Percentiles rank a stretch among this genome's conserved stretches.
phyloP scores from a whole-genome alignment of 169 alveolate genomes.

The Besnoitia besnoiti region DNA sequence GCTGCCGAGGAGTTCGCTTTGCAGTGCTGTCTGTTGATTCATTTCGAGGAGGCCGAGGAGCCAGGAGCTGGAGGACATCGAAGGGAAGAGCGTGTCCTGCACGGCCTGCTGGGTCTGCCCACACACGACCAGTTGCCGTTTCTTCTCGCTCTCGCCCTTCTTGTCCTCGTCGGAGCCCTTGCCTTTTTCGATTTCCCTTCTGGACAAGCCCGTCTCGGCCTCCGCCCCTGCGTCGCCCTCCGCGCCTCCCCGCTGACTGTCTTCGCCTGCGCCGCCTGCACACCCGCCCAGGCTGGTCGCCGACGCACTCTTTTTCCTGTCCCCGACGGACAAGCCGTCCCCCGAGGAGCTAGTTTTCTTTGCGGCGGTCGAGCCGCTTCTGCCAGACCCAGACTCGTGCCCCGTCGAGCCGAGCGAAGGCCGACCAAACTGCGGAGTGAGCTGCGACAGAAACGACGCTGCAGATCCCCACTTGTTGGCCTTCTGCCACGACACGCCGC shows the following conservation, averaged over 20 bases:
- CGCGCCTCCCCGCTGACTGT: background rate
- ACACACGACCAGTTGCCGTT: background rate
- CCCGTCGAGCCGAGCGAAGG: background rate
- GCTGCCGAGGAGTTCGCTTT: background rate
- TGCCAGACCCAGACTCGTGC: no score
- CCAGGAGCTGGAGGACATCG: conserved; percentile 15
- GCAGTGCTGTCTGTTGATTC: background rate
- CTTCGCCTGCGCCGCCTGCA: background rate
- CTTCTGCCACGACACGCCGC: background rate
- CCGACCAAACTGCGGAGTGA: background rate
- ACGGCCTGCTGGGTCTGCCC: background rate
- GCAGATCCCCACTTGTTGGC: background rate
- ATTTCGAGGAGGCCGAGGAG: conserved; percentile 3
- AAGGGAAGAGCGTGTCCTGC: conserved; percentile 18
- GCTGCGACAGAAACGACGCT: background rate
- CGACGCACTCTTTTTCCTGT: no score
- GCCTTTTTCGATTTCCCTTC: background rate
- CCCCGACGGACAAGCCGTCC: no score
- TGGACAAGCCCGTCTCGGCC: background rate
- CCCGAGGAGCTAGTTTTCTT: no score
- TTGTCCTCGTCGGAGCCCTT: background rate
- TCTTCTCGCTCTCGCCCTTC: no score
- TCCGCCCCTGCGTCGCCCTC: background rate
- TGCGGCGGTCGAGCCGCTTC: no score
- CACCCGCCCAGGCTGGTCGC: no score